A percentile compares a stretch with the other conserved stretches of the same genome.
Conservation (phyloP, 2,329 filamentous ascomycete genomes). For the Didymella lethalis region DNA sequence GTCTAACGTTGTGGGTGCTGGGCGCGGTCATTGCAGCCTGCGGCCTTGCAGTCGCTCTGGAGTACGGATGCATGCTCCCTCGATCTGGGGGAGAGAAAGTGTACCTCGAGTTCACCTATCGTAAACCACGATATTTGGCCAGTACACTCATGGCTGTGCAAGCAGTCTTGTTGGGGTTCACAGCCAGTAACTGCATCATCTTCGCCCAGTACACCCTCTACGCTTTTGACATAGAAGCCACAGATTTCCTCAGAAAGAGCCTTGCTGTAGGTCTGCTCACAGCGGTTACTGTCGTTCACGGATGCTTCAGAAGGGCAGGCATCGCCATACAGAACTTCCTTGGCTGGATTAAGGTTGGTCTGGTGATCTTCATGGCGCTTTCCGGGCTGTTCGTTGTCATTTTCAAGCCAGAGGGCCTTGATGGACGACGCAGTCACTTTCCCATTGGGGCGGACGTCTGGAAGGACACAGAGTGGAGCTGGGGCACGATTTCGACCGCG, state of each 20-base stretch:
- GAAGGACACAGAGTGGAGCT: constrained; percentile 73
- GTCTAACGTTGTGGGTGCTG: constrained; percentile 68
- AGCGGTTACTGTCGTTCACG: constrained; percentile 49
- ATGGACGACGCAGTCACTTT: constrained; percentile 33
- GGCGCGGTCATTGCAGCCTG: constrained; percentile 69
- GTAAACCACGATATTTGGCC: constrained; percentile 68
- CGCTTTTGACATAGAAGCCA: constrained; percentile 61
- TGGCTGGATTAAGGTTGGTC: constrained; percentile 52
- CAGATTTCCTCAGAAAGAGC: constrained; percentile 61
- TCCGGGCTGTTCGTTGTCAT: constrained; percentile 49
- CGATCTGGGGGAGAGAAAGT: constrained; percentile 73
- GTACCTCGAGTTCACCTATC: constrained; percentile 74
- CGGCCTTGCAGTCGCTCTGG: constrained; percentile 68
- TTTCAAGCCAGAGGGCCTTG: constrained; percentile 31
- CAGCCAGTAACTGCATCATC: constrained; percentile 73
- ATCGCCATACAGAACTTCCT: constrained; percentile 52
- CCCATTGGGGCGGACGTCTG: constrained; percentile 64
- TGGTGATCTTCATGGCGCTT: constrained; percentile 52
- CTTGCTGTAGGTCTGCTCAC: constrained; percentile 55
- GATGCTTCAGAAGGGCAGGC: constrained; percentile 48
- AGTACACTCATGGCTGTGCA: constrained; percentile 70
- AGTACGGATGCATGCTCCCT: constrained; percentile 75
- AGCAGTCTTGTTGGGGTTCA: constrained; percentile 70
- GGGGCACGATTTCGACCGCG: constrained; percentile 71
- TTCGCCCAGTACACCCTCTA: constrained; percentile 72